Evolutionary conservation across 2,329 filamentous ascomycete genomes (phyloP).

Genomic region (Nigrospora osmanthi): DNA sequence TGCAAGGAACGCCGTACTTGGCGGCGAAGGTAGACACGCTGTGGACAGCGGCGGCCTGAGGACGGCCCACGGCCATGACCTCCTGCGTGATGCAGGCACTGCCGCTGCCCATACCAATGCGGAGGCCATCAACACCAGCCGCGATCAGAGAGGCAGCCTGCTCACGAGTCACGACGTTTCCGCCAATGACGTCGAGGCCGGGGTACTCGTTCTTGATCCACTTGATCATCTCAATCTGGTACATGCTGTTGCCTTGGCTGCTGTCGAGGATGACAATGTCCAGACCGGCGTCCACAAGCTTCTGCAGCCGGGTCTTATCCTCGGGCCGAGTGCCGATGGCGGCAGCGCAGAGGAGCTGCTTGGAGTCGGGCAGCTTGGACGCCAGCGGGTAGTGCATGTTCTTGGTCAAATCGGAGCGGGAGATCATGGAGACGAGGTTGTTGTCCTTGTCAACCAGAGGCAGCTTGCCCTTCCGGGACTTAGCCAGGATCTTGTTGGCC

Average conservation of each 20-base stretch:
- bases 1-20: slow-evolving; percentile 92
- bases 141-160: slow-evolving; percentile 89
- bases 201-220: slow-evolving; percentile 87
- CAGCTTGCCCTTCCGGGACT: slow-evolving; percentile 98
- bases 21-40: slow-evolving; percentile 84
- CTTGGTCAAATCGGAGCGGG: slow-evolving; percentile 94
- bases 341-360: slow-evolving; percentile 93
- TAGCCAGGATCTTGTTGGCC: slow-evolving; percentile 86
- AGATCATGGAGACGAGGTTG: slow-evolving; percentile 88
- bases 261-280: slow-evolving; percentile 95
- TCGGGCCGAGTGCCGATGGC: slow-evolving; percentile 92
- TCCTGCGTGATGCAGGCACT: slow-evolving; percentile 99
- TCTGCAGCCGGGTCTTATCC: slow-evolving; percentile 78
- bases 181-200: slow-evolving; percentile 85
- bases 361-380: slow-evolving; percentile 92
- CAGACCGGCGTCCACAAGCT: slow-evolving; percentile 87
- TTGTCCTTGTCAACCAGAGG: slow-evolving; percentile 79
- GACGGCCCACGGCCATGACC: slow-evolving; percentile 97
- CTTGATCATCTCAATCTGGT: slow-evolving; percentile 97
- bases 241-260: slow-evolving; percentile 97
- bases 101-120: slow-evolving; percentile 98
- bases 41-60: slow-evolving; percentile 89
- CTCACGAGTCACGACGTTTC: slow-evolving; percentile 96
- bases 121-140: slow-evolving; percentile 89
- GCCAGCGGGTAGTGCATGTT: slow-evolving; percentile 95